Conservation (phyloP, 768 basidiomycete species). For the Lactarius indigo region DNA sequence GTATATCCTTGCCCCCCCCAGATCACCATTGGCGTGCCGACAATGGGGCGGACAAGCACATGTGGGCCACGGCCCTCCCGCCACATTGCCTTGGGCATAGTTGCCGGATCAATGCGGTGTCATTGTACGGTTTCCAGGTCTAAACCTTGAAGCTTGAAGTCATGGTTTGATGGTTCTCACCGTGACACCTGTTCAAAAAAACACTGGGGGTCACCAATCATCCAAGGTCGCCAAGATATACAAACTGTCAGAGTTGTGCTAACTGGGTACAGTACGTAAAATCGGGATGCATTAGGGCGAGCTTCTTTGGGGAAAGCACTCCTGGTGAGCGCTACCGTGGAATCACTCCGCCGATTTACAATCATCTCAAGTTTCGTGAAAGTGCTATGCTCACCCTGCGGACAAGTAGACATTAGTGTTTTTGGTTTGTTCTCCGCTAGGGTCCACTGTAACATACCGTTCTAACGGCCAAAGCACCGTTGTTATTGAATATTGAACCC, state of each 20-base stretch:
- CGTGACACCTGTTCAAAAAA: neutral
- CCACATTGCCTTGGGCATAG: neutral
- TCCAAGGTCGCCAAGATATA: neutral
- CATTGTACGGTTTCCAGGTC: neutral
- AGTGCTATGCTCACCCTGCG: neutral
- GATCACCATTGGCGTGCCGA: neutral
- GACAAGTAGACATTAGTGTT: neutral
- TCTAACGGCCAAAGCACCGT: neutral
- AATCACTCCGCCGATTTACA: neutral
- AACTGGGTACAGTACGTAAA: neutral
- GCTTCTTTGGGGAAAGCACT: neutral
- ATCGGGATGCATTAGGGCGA: neutral
- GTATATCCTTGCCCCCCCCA: neutral
- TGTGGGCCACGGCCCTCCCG: neutral
- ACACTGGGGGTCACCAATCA: neutral
- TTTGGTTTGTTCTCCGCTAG: neutral
- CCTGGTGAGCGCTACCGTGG: neutral
- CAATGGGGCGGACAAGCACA: neutral
- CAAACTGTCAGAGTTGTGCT: neutral
- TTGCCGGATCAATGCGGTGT: neutral
- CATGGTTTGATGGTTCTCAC: neutral
- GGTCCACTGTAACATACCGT: neutral
- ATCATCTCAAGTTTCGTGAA: neutral
- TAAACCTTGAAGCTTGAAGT: neutral
- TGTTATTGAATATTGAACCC: neutral